Base-by-base conservation (phyloP, 768 basidiomycete genomes). In the Suillus luteus region DNA sequence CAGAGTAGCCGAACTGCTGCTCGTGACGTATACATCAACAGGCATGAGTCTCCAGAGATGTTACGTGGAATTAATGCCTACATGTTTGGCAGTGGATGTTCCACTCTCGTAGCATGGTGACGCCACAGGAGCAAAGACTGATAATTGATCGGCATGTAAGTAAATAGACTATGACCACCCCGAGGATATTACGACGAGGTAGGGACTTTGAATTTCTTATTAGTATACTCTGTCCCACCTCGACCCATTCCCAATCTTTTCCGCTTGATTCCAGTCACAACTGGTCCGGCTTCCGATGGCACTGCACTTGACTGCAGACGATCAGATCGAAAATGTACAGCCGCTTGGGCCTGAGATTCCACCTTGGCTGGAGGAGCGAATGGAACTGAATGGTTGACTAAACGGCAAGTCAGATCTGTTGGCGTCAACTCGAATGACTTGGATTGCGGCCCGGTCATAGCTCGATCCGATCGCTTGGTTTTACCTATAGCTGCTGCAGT, bases 161-260 rank as follows among this genome's bases (percentile, higher is more conserved):
- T 60, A 37, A 46, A 51, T 35, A 55, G 31, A 33, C 31, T 55
- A 58, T n/a, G 27, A 59, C 55, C 24, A 59, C 55, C 24, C 43
- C 60, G 59, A 31, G 51, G 44, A 60, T 33, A 51, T 58, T 22
- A 58, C 17, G 24, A 15, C 7, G n/a, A 27, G 1, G 38, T 43
- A 49, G 83, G 86, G n/a, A 78, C 71, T 74, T 88, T 89, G 80
- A 89, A 89, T 75, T 86, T 89, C 75, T 89, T 90, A 73, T 89
- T 90, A 27, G 83, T 68, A 70, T 89, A 89, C 4, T 85, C 83
- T 52, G 33, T 70, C 74, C 10, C 69, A 31, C 65, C 72, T 67
- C 84, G 78, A 19, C 86, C 86, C 86, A 89, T 88, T 0, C 89
- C 89, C 60, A 89, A 75, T 51, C 86, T 79, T 63, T 86, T 79